Base-by-base conservation (phyloP, 2,329 filamentous ascomycete genomes). In the Cladophialophora exuberans region DNA sequence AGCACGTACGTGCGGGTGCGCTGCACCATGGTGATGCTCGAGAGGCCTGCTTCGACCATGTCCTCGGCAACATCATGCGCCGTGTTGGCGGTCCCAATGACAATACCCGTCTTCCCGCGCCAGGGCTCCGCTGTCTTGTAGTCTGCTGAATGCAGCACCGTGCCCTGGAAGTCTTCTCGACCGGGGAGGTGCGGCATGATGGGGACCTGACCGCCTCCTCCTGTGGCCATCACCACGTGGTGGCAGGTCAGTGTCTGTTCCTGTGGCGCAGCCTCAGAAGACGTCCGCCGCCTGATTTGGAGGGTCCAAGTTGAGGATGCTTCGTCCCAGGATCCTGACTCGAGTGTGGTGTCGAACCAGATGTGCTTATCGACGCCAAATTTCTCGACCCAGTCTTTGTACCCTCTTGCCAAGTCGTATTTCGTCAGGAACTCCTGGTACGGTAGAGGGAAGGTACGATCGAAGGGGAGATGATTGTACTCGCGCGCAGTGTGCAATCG, bases 21-120 rank as follows among this genome's bases (percentile, higher is more conserved):
- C 58, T 79, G 77, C 1, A 79, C 64, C 61, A 79, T 75, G 10
- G 76, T 79, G n/a, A 75, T 64, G 11, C 73, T 70, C 25, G 71
- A 67, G 51, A 74, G 60, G 2, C 71, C 71, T 7, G 72, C 72
- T 23, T 73, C 68, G 28, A 71, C 68, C 69, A 78, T 78, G 62
- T 79, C 75, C 63, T 77, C 72, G 1, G 76, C 74, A 23, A 79
- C 70, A 60, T 80, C 76, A 63, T 79, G 76, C 1, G 65, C 65
- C 1, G 76, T 78, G 59, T 79, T 79, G 50, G 73, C 78, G 22
- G 72, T 73, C 23, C 78, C 77, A 15, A 80, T 65, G 1, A 80
- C 71, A 25, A 79, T 62, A 4, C 72, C 76, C 23, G 68, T 69
- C 52, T 78, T 76, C 30, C 74, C 74, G 15, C 66, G 66, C 64